Conservation (phyloP, 345 rosid genomes). For the Gynandropsis gynandra region DNA sequence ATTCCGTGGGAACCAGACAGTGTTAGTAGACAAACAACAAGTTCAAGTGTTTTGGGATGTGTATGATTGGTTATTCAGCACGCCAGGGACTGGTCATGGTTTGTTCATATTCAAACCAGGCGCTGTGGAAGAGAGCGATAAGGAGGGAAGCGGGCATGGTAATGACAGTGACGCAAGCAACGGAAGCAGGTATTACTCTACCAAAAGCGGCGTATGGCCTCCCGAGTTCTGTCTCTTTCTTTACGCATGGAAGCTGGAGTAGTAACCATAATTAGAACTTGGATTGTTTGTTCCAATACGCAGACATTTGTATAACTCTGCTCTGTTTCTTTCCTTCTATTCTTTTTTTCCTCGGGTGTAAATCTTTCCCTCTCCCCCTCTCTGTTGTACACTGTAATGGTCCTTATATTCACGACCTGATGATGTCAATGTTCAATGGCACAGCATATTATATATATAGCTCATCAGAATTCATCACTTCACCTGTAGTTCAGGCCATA, state of each 20-base stretch:
- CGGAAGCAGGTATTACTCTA: constrained; percentile 42
- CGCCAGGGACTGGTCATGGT: constrained; percentile 60
- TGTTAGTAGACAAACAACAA: constrained; percentile 58
- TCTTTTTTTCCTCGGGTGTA: constrained; percentile 3
- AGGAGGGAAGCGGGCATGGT: constrained; percentile 36
- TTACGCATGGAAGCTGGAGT: constrained; percentile 27
- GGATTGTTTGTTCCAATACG: background rate
- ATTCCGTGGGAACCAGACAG: constrained; percentile 84
- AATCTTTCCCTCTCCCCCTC: too few species aligned
- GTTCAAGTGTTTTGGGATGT: constrained; percentile 91
- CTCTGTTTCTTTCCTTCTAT: too few species aligned
- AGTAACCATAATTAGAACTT: background rate
- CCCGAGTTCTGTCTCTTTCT: constrained; percentile 73
- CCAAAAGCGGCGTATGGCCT: constrained; percentile 21
- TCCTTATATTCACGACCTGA: too few species aligned
- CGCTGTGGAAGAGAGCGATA: constrained; percentile 36
- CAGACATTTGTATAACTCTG: too few species aligned
- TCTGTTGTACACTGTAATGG: too few species aligned
- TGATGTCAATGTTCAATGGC: too few species aligned
- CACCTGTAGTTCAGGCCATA: too few species aligned
- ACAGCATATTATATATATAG: too few species aligned
- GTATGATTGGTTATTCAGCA: constrained; percentile 78
- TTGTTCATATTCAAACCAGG: constrained; percentile 81
- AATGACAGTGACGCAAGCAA: constrained; percentile 38
- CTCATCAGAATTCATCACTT: too few species aligned